Conservation (phyloP, 305 asterid genomes). For the Solanum aculeatissimum region DNA sequence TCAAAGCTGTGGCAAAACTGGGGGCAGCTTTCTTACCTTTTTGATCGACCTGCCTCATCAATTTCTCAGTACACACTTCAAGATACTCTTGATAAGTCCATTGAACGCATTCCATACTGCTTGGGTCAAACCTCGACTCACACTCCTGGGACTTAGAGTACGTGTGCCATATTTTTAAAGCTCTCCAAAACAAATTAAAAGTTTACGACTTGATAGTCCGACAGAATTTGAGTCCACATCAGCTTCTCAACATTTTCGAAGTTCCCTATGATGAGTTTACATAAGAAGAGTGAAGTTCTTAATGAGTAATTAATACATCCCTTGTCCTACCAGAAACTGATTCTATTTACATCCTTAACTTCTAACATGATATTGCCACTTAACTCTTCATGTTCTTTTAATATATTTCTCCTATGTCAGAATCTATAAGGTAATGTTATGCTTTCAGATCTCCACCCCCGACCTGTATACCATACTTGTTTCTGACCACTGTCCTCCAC, state of each 20-base stretch:
- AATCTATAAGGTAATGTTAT: not conserved
- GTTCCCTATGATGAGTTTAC: not conserved
- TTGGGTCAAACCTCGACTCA: not conserved
- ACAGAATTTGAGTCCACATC: not conserved
- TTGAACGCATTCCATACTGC: not conserved
- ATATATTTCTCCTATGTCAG: not conserved
- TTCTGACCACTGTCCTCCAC: not conserved
- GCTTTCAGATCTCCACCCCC: not conserved
- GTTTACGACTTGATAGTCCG: not conserved
- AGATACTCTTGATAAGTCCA: not conserved
- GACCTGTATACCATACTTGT: not conserved
- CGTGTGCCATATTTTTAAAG: not conserved
- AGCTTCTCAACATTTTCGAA: not conserved
- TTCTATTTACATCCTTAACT: not conserved
- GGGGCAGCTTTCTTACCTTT: not conserved
- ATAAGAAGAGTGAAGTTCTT: not conserved
- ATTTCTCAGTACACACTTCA: not conserved
- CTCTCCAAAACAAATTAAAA: not conserved
- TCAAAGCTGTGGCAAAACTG: not conserved
- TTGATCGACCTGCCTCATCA: not conserved
- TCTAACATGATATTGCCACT: not conserved
- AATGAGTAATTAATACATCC: not conserved
- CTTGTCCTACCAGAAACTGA: not conserved
- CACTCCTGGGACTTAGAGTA: not conserved
- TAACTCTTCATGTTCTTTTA: not conserved